These are phyloP conservation scores for Pseudonitzschia multiseries DNA, from an alignment of 108 stramenopile species.

Conservation along the genomic window DNA sequence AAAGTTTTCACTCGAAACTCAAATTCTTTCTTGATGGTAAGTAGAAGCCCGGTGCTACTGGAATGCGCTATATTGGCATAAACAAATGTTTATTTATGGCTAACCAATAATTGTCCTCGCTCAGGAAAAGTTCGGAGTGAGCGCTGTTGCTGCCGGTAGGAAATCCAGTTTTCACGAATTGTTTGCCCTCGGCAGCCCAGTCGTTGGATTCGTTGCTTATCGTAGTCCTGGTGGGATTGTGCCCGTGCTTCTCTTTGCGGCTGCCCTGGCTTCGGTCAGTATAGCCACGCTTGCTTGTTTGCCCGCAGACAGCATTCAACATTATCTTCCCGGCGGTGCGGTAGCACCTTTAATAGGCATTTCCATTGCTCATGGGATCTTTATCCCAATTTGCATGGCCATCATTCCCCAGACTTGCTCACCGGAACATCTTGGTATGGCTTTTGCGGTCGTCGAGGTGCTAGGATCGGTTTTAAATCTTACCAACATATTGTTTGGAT, in stretches of 20 bases:
- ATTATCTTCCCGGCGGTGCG: conserved; percentile 2
- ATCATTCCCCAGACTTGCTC: conserved; percentile 10
- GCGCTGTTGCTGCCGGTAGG: conserved; percentile 5
- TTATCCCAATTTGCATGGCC: conserved; percentile 10
- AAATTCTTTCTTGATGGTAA: conserved; percentile 15
- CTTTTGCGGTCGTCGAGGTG: conserved; percentile 17
- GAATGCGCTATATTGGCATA: no score
- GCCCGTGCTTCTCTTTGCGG: conserved; percentile 1
- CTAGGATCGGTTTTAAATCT: conserved; percentile 1
- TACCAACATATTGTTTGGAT: conserved; percentile 11
- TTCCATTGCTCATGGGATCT: conserved; percentile 8
- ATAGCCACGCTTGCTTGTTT: conserved; percentile 3
- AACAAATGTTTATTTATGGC: background rate
- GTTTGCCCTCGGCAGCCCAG: conserved; percentile 1
- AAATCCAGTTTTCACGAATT: conserved; percentile 15
- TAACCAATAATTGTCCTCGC: background rate
- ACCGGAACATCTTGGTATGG: conserved; percentile 2
- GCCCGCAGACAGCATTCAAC: conserved; percentile 1
- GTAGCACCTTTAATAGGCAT: conserved; percentile 8
- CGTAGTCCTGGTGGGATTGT: conserved; percentile 8
- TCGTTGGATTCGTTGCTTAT: conserved; percentile 4
- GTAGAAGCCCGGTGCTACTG: background rate
- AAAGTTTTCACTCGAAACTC: conserved; percentile 12
- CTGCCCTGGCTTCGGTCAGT: conserved; percentile 10
- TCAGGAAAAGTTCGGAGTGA: conserved; percentile 5